These are phyloP conservation scores for Penicillium brevicompactum DNA, from an alignment of 2,329 filamentous ascomycete species.

Conservation along the genomic window DNA sequence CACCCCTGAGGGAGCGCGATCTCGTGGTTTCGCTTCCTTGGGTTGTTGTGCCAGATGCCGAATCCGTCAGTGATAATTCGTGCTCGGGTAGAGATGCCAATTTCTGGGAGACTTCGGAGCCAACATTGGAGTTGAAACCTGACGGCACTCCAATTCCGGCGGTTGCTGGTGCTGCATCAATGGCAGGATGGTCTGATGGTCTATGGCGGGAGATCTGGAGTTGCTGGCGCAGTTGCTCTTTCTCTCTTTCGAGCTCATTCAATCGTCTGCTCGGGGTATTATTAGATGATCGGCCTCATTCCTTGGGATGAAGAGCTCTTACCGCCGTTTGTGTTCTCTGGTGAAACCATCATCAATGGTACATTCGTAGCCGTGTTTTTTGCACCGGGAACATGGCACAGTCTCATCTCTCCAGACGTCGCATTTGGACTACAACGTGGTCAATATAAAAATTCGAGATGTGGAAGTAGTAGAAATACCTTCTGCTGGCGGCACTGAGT, in stretches of 20 bases:
- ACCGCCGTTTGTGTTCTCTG: conserved; percentile 46
- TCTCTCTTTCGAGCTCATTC: conserved; percentile 42
- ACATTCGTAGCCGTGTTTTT: conserved; percentile 38
- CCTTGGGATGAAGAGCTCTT: conserved; percentile 5
- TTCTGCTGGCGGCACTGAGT: conserved; percentile 50
- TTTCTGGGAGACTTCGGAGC: conserved; percentile 5
- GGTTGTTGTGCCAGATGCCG: conserved; percentile 14
- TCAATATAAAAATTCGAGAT: neutral
- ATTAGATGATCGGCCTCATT: neutral
- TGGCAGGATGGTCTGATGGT: conserved; percentile 25
- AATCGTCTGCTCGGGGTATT: conserved; percentile 31
- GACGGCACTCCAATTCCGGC: conserved; percentile 33
- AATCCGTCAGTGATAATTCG: conserved; percentile 19
- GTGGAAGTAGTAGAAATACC: conserved; percentile 22
- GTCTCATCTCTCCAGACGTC: conserved; percentile 41
- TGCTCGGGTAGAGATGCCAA: conserved; percentile 25
- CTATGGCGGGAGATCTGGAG: conserved; percentile 31
- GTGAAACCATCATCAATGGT: conserved; percentile 47
- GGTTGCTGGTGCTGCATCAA: conserved; percentile 33
- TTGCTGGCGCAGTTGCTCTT: conserved; percentile 38
- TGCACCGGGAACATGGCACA: conserved; percentile 42
- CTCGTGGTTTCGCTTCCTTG: conserved; percentile 26
- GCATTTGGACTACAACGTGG: conserved; percentile 37
- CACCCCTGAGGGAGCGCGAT: conserved; percentile 33
- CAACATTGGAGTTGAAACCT: conserved; percentile 3